Evolutionary conservation across 345 rosid genomes (phyloP).

Genomic region (Lenwebbia sp.): DNA sequence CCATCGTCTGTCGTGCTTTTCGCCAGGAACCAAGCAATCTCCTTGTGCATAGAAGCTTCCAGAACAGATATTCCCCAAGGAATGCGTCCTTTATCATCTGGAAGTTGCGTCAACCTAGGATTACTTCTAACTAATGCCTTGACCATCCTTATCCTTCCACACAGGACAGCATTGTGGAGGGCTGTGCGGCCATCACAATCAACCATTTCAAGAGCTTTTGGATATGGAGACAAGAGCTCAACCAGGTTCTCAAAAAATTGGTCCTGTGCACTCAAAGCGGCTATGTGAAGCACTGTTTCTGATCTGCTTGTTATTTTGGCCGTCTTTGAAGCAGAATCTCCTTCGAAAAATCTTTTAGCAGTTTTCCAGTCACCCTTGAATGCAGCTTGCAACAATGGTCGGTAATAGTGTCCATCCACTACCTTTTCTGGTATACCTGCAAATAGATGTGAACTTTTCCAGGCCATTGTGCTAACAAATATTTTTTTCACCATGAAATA

Average conservation of each 20-base stretch:
- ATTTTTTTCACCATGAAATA: too few species aligned
- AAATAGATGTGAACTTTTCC: too few species aligned
- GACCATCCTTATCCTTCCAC: background rate
- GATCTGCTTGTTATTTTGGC: too few species aligned
- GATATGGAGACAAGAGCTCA: background rate
- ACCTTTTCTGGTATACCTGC: too few species aligned
- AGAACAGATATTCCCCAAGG: background rate
- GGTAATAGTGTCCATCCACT: too few species aligned
- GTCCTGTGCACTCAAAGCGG: background rate
- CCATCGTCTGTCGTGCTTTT: background rate
- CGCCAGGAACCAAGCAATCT: background rate
- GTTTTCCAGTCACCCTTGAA: too few species aligned
- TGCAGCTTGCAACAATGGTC: too few species aligned
- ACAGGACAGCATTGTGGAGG: background rate
- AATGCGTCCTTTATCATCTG: background rate
- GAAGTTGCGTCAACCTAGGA: background rate
- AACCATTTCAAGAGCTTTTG: background rate
- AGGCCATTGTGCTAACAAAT: too few species aligned
- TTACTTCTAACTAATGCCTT: background rate
- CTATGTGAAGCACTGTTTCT: background rate
- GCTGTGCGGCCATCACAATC: background rate
- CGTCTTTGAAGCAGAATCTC: too few species aligned
- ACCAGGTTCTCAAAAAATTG: background rate
- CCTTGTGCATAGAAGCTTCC: background rate
- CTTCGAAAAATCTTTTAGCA: too few species aligned